Percentiles rank a stretch among this genome's conserved stretches.
Conservation (phyloP, 805 yeast species). For the Danielozyma ontarioensis region DNA sequence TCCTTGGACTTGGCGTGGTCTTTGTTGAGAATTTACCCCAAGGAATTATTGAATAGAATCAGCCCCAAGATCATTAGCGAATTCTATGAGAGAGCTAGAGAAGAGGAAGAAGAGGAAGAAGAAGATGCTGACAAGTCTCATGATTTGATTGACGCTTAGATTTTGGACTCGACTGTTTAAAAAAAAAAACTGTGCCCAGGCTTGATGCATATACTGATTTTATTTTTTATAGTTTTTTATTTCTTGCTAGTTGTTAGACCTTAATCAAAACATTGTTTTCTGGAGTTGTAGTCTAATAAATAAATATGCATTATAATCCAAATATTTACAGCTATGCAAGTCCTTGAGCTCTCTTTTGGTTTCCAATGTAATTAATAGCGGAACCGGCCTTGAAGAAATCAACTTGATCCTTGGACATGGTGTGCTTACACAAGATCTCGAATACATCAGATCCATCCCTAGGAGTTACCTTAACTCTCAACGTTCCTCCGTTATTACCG, state of each 20-base stretch:
- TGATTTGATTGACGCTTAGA: constrained; percentile 39
- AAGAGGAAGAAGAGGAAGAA: constrained; percentile 53
- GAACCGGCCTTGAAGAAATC: constrained; percentile 97
- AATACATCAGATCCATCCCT: constrained; percentile 59
- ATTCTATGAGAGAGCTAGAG: constrained; percentile 88
- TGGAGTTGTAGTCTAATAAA: not conserved
- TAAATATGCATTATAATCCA: not conserved
- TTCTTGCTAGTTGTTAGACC: not conserved
- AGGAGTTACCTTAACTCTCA: constrained; percentile 70
- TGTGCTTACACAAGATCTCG: constrained; percentile 77
- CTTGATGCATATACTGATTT: not conserved
- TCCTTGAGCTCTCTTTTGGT: constrained; percentile 27
- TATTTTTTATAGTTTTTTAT: not conserved
- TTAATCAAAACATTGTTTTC: not conserved
- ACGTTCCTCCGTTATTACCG: constrained; percentile 83
- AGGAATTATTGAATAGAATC: constrained; percentile 96
- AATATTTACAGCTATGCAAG: too few relatives aligned
- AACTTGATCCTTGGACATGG: constrained; percentile 95
- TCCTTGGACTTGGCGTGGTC: constrained; percentile 98
- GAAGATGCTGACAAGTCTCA: constrained; percentile 34
- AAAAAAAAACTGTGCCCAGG: not conserved
- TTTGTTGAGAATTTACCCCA: constrained; percentile 95
- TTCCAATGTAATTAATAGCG: constrained; percentile 89
- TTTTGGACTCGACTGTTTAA: not conserved
- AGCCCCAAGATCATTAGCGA: constrained; percentile 95